Conservation (phyloP, 805 yeast genomes). For the Starmerella ratchasimensis region DNA sequence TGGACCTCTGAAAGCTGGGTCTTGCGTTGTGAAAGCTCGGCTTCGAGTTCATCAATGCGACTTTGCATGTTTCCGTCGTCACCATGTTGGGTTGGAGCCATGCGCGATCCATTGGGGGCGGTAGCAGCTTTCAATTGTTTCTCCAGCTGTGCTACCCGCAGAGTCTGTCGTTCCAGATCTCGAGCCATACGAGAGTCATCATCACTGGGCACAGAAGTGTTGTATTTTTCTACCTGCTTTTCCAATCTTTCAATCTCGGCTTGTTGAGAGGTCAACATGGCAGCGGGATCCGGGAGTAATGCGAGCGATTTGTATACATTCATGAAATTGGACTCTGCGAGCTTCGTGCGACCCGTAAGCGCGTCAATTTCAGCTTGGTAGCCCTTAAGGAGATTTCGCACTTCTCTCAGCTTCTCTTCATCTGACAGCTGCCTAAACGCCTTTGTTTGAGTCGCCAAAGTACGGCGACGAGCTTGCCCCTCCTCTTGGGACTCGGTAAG, state of each 20-base stretch:
- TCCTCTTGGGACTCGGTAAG: slow-evolving; percentile 56
- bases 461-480: slow-evolving; percentile 59
- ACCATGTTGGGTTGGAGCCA: slow-evolving; percentile 2
- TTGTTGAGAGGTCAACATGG: slow-evolving; percentile 44
- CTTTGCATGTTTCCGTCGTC: slow-evolving; percentile 16
- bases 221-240: slow-evolving; percentile 27
- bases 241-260: slow-evolving; percentile 20
- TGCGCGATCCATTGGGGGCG: neutral
- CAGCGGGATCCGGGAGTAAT: slow-evolving; percentile 89
- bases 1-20: slow-evolving; percentile 3
- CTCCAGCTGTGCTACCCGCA: slow-evolving; percentile 57
- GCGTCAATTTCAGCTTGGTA: slow-evolving; percentile 83
- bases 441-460: slow-evolving; percentile 73
- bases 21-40: slow-evolving; percentile 2
- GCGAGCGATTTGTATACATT: slow-evolving; percentile 61
- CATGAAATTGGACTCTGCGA: slow-evolving; percentile 58
- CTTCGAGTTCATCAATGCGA: slow-evolving; percentile 14
- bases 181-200: slow-evolving; percentile 33
- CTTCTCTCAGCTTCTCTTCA: slow-evolving; percentile 48
- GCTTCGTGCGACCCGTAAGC: slow-evolving; percentile 63
- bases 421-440: slow-evolving; percentile 61
- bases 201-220: slow-evolving; percentile 2
- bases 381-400: slow-evolving; percentile 52
- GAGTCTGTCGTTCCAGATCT: slow-evolving; percentile 60
- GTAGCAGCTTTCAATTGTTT: slow-evolving; percentile 38